Conservation (phyloP, 495 filamentous ascomycete species). For the Penicillium canescens region DNA sequence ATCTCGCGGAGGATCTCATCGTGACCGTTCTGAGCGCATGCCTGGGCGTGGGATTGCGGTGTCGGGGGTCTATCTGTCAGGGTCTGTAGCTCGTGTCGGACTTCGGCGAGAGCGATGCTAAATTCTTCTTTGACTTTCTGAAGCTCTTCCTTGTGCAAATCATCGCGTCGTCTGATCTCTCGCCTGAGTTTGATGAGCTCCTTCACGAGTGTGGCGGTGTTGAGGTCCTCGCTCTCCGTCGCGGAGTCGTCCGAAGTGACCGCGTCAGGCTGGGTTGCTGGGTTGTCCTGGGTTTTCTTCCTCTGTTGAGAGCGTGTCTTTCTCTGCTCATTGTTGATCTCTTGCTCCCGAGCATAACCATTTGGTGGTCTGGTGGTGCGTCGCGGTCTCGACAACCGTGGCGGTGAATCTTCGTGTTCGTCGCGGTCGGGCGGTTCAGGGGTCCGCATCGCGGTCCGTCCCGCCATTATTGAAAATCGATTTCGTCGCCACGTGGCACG, state of each 20-base stretch:
- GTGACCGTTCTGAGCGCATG: constrained; percentile 9
- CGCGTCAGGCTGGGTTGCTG: constrained; percentile 12
- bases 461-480: no score
- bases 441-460: constrained; percentile 13
- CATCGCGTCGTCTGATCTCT: constrained; percentile 22
- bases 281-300: constrained; percentile 9
- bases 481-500: no score
- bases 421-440: constrained; percentile 26
- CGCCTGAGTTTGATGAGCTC: constrained; percentile 21
- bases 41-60: constrained; percentile 10
- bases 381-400: constrained; percentile 13
- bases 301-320: constrained; percentile 7
- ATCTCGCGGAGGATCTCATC: constrained; percentile 20
- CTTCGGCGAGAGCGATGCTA: constrained; percentile 10
- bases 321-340: not conserved
- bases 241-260: constrained; percentile 10
- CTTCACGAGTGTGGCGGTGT: constrained; percentile 7
- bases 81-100: no score
- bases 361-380: constrained; percentile 11
- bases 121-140: constrained; percentile 22
- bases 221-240: constrained; percentile 21
- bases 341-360: constrained; percentile 5
- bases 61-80: constrained; percentile 12
- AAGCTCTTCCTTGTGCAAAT: constrained; percentile 20
- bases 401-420: no score